Conservation (phyloP, 1,284 basidiomycete species). For the Cryptococcus sp. region DNA sequence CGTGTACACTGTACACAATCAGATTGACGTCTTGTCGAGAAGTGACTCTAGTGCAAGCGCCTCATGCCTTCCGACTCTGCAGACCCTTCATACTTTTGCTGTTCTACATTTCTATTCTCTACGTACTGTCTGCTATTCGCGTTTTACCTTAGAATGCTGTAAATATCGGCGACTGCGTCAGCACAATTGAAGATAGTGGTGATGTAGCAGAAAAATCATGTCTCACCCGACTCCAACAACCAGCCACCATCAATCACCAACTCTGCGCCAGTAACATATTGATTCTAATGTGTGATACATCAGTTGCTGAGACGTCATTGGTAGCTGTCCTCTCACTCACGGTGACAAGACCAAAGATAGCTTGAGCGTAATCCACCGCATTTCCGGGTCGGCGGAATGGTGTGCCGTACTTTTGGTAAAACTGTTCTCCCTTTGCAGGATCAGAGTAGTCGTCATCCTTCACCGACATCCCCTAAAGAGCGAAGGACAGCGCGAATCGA, state of each 20-base stretch:
- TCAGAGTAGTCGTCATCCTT: constrained; percentile 18
- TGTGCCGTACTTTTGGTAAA: constrained; percentile 39
- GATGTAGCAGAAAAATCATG: too few relatives aligned
- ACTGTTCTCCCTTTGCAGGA: constrained; percentile 15
- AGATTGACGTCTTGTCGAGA: too few relatives aligned
- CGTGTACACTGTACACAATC: too few relatives aligned
- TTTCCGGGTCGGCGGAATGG: constrained; percentile 48
- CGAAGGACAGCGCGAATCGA: too few relatives aligned
- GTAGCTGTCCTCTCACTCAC: constrained; percentile 23
- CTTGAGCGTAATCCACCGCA: constrained; percentile 49
- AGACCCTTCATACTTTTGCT: too few relatives aligned
- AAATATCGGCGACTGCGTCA: too few relatives aligned
- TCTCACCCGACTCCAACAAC: constrained; percentile 40
- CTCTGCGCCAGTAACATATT: constrained; percentile 48
- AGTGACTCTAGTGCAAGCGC: too few relatives aligned
- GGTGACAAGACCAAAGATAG: constrained; percentile 36
- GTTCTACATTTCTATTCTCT: too few relatives aligned
- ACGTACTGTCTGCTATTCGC: too few relatives aligned
- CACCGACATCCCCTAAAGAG: constrained; percentile 44
- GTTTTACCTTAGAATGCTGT: too few relatives aligned
- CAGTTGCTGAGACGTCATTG: not conserved
- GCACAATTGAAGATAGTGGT: too few relatives aligned
- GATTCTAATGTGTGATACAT: constrained; percentile 30
- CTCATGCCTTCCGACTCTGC: too few relatives aligned
- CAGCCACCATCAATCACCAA: constrained; percentile 50